A percentile compares a stretch with the other conserved stretches of the same genome.
Evolutionary conservation across 2,329 filamentous ascomycete genomes (phyloP).

Genomic region (Alternaria gansuensis): DNA sequence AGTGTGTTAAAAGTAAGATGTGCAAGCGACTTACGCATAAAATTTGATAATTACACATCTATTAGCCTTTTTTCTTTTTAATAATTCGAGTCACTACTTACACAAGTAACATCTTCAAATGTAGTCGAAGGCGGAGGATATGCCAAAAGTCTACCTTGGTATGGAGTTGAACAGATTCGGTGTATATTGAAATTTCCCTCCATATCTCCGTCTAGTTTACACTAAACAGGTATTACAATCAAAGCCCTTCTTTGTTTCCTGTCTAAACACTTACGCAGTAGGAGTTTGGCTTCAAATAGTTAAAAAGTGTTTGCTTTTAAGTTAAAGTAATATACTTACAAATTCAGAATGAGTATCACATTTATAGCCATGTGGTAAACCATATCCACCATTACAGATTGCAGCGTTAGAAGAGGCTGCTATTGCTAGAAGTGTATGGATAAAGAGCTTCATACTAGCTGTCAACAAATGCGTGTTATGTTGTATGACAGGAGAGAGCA

Average conservation of each 20-base stretch:
- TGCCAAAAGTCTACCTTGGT: neutral
- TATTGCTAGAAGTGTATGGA: neutral
- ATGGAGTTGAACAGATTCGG: no score
- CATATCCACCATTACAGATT: neutral
- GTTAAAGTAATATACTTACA: neutral
- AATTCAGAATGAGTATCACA: neutral
- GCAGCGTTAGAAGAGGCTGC: neutral
- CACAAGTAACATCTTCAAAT: neutral
- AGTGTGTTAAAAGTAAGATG: neutral
- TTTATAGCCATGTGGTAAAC: neutral
- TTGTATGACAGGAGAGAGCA: no score
- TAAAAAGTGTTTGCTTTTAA: neutral
- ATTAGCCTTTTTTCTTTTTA: neutral
- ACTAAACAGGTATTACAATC: neutral
- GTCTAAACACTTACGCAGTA: neutral
- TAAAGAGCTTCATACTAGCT: neutral
- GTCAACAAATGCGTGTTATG: neutral
- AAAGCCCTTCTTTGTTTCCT: neutral
- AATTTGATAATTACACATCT: neutral
- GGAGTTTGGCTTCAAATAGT: neutral
- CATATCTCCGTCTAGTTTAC: no score
- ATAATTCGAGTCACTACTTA: neutral
- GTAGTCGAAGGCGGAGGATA: neutral
- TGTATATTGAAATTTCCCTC: no score
- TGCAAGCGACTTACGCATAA: neutral